Base-by-base conservation (phyloP, 805 yeast genomes). In the Wickerhamomyces hampshirensis region DNA sequence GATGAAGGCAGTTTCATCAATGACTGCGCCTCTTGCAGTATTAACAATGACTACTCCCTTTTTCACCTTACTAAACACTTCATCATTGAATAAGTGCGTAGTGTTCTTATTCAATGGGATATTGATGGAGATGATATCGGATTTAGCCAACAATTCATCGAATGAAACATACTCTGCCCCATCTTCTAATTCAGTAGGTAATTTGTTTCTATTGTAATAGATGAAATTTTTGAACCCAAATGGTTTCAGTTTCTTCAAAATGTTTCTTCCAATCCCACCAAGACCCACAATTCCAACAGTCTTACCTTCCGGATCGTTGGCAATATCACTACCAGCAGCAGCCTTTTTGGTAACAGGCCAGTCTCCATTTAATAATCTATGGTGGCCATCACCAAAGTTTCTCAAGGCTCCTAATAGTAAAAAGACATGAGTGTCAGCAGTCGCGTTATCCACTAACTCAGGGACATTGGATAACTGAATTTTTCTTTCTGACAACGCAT, bases 241-340 rank as follows among this genome's bases (percentile, higher is more conserved):
- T 7, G 91, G 89, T 46, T 63, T 60, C 43, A 84, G 68, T 48
- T 91, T 72, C 46, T 77, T 75, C 36, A 86, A 70, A 35, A 87
- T 77, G 21, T 85, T 84, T 40, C 88, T 75, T 31, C 96, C 96
- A 60, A 87, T 86, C 24, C 95, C 95, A 23, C 96, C 96, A 75
- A 87, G 71, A 12, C 96, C 96, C 35, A 83, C 65, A 37, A 87
- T 78, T 33, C 96, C 96, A 16, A 87, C 80, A 14, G 69, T 69
- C 53, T 81, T 80, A 7, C 85, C 86, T 43, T 69, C 77, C 13
- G 94, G 94, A 51, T 81, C 89, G 51, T 73, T 72, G 6, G 94
- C 95, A 31, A 77, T 60, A 6, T 77, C 71, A 1, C 80, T 72
- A 3, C 80, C 83, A 24, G 75, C 63, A 18, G 71, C 69, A n/a